These are phyloP conservation scores for Lagenidium giganteum DNA, from an alignment of 352 stramenopile genomes.

Conservation along the genomic window DNA sequence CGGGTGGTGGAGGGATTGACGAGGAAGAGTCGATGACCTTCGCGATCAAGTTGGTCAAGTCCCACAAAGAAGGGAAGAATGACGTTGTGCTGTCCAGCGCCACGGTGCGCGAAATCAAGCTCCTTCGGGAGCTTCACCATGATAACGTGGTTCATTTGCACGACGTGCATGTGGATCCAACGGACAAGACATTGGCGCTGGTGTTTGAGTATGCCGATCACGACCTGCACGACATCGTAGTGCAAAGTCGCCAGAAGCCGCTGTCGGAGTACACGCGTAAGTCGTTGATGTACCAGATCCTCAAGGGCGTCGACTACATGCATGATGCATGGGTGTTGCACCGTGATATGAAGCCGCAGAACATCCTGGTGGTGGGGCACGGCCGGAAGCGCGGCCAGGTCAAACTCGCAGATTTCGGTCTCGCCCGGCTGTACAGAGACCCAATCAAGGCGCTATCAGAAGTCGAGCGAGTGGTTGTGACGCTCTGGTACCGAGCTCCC, in stretches of 20 bases:
- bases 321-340: conserved; percentile 93
- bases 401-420: conserved; percentile 83
- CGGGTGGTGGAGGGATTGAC: conserved; percentile 15
- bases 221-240: conserved; percentile 86
- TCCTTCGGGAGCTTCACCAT: conserved; percentile 83
- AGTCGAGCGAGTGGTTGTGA: conserved; percentile 92
- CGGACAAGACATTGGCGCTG: conserved; percentile 76
- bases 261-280: conserved; percentile 90
- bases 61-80: conserved; percentile 87
- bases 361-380: conserved; percentile 90
- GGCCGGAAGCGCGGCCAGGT: conserved; percentile 77
- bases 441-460: conserved; percentile 86
- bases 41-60: conserved; percentile 87
- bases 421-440: conserved; percentile 86
- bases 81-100: conserved; percentile 86
- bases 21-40: conserved; percentile 82
- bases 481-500: conserved; percentile 94
- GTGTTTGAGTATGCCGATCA: conserved; percentile 90
- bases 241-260: conserved; percentile 84
- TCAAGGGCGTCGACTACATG: conserved; percentile 92
- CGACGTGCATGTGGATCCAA: conserved; percentile 83
- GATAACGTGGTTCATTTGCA: conserved; percentile 85
- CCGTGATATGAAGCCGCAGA: conserved; percentile 92
- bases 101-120: conserved; percentile 87
- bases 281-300: conserved; percentile 90